phyloP scores from a whole-genome alignment of 75 land plant species.

The Larix kaempferi region DNA sequence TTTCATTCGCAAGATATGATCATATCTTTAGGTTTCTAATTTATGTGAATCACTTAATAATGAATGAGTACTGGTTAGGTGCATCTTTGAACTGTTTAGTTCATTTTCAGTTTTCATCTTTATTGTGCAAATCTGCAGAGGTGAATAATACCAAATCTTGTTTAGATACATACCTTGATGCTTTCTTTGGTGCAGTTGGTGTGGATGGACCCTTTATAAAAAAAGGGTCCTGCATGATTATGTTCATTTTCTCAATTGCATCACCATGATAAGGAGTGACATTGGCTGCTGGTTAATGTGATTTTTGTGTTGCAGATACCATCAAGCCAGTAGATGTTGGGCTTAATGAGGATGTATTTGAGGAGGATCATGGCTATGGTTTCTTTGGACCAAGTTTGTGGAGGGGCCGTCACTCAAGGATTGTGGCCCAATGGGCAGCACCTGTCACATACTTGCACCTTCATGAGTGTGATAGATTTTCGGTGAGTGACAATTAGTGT shows the following conservation, averaged over 20 bases:
- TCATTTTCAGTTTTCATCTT: too few species aligned
- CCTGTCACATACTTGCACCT: constrained; percentile 17
- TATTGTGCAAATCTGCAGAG: too few species aligned
- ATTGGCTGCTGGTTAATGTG: not conserved
- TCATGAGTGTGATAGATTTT: constrained; percentile 19
- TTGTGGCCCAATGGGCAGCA: not conserved
- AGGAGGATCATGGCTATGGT: constrained; percentile 82
- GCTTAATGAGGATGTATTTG: constrained; percentile 46
- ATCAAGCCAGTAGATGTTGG: constrained; percentile 81
- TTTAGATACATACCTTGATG: too few species aligned
- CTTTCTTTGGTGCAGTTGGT: too few species aligned
- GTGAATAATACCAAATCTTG: too few species aligned
- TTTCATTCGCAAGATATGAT: too few species aligned
- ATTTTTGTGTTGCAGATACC: constrained; percentile 53
- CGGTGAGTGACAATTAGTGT: constrained; percentile 9
- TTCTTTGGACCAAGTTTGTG: constrained; percentile 48
- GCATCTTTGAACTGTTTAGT: too few species aligned
- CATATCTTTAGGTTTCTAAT: too few species aligned
- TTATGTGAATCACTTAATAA: too few species aligned
- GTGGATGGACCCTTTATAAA: too few species aligned
- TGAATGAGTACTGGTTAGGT: too few species aligned
- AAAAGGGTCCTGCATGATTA: too few species aligned
- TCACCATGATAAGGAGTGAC: not conserved
- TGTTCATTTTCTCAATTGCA: not conserved
- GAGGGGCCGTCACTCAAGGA: constrained; percentile 24